Conservation (phyloP, 2,329 filamentous ascomycete genomes). For the Ascochyta clinopodiicola region DNA sequence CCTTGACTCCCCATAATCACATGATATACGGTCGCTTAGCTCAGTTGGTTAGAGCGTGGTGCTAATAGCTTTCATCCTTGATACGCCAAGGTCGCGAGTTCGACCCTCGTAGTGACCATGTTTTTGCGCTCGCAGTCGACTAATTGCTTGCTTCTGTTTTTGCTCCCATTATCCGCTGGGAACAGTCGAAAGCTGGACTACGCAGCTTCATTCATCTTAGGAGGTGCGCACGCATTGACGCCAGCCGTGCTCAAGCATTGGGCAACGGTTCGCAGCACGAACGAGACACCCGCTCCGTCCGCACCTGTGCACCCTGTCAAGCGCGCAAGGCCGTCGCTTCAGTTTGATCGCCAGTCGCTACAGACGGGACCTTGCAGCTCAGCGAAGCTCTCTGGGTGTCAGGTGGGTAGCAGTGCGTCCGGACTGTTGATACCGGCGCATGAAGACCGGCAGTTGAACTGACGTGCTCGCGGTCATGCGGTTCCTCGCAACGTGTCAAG, state of each 20-base stretch:
- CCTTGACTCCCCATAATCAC: not conserved
- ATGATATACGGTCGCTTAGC: constrained; percentile 18
- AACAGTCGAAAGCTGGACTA: not conserved
- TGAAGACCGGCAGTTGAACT: constrained; percentile 7
- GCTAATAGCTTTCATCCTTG: constrained; percentile 21
- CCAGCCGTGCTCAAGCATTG: constrained; percentile 2
- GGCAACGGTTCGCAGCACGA: constrained; percentile 20
- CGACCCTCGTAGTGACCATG: constrained; percentile 24
- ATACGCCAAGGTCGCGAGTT: constrained; percentile 26
- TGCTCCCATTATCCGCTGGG: not conserved
- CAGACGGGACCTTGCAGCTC: constrained; percentile 13
- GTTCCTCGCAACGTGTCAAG: constrained; percentile 12
- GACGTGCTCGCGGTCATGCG: constrained; percentile 3
- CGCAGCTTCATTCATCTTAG: not conserved
- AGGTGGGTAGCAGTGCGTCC: constrained; percentile 3
- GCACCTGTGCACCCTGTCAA: constrained; percentile 27
- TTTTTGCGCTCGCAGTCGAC: not conserved
- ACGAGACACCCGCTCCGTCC: constrained; percentile 12
- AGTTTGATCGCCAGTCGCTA: constrained; percentile 12
- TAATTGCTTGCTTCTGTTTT: not conserved
- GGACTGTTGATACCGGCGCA: not conserved
- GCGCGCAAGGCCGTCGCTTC: constrained; percentile 22
- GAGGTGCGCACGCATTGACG: not conserved
- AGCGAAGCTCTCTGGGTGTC: constrained; percentile 14
- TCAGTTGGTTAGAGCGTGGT: constrained; percentile 27